Evolutionary conservation across 169 alveolate genomes (phyloP), one percentile per base, ranked within the genome.

Genomic region (Cystoisospora suis): DNA sequence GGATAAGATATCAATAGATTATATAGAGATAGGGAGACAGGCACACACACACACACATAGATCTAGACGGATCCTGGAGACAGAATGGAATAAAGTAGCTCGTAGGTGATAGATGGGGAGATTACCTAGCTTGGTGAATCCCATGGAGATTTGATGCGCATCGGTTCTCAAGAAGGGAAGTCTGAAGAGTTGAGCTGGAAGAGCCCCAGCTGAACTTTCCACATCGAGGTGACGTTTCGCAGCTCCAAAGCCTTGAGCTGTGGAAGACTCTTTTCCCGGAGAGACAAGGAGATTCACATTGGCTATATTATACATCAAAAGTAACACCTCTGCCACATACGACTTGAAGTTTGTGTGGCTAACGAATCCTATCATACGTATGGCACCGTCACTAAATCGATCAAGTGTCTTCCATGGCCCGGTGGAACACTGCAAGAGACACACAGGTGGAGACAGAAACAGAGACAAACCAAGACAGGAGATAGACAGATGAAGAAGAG

Each of bases 141-240:
- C 79, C 29, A 65, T 29, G 9, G 79, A 65, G 44, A 29, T 6
- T 2, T 29, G 44, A 44, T 65, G 79, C 42, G 79, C 79, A 29
- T 65, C 36, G 15, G 29, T 29, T 29, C 17, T 0, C 44, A 65
- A 44, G 79, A 65, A 65, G 38, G 79, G 79, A 3, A 65, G 79
- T 38, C 79, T 38, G 42, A 65, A 65, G 42, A 65, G 79, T 23
- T 29, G 15, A 27, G 79, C 4, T 7, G 79, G 79, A 27, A 65
- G 36, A 17, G 79, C 79, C 27, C 79, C 79, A 40, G 44, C 12
- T 7, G 9, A 15, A 44, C 17, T 29, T 44, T 65, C 79, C 27
- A 65, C 79, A 44, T 65, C 79, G 79, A 65, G 29, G 79, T 65
- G 36, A 15, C 15, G 46, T 44, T 65, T 65, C 38, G 79, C 79